These are phyloP conservation scores for Diaporthe nobilis DNA, from an alignment of 2,329 filamentous ascomycete species.

Conservation along the genomic window DNA sequence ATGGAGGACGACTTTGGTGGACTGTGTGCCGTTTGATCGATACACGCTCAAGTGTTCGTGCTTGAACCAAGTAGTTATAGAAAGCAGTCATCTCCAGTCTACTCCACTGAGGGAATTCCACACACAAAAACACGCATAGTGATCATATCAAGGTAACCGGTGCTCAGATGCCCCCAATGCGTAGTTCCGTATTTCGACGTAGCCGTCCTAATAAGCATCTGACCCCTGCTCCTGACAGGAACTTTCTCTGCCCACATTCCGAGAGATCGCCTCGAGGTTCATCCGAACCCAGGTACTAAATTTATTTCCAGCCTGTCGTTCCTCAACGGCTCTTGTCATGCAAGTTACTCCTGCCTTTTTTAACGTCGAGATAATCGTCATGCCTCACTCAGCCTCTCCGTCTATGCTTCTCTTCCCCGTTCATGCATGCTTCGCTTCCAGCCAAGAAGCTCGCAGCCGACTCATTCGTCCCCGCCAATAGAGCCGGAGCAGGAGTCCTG, in stretches of 20 bases:
- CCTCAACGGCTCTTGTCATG: not conserved
- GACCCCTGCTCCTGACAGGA: not conserved
- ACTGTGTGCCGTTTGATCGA: slow-evolving; percentile 66
- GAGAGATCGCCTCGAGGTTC: not conserved
- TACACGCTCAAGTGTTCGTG: not conserved
- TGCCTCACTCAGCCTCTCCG: not conserved
- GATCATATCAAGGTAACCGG: not conserved
- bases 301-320: not conserved
- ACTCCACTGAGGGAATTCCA: rapidly evolving
- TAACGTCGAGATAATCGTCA: not conserved
- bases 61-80: not conserved
- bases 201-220: not conserved
- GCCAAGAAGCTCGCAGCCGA: slow-evolving; percentile 16
- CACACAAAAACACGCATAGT: not conserved
- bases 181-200: not conserved
- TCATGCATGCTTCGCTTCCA: not conserved
- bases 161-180: not conserved
- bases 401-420: not conserved
- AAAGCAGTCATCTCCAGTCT: not conserved
- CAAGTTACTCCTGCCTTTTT: no score
- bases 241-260: slow-evolving; percentile 2
- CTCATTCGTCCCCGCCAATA: slow-evolving; percentile 15
- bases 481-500: slow-evolving; percentile 28
- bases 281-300: not conserved
- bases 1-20: slow-evolving; percentile 84